Conservation (phyloP, 768 basidiomycete genomes). For the Sarcomyxa edulis region DNA sequence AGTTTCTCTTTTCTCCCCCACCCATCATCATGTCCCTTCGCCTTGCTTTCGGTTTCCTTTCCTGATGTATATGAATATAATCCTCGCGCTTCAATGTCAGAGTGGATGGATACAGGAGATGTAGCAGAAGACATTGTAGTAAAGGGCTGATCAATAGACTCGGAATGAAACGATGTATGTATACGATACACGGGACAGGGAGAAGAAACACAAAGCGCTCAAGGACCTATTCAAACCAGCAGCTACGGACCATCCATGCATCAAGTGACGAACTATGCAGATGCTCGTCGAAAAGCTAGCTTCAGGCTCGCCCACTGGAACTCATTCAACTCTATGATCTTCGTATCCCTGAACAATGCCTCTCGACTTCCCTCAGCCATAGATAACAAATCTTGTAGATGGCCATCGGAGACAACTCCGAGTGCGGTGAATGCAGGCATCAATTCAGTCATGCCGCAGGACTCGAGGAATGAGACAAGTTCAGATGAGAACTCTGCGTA, state of each 20-base stretch:
- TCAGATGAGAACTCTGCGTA: background rate
- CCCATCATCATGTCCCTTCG: conserved; percentile 4
- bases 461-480: background rate
- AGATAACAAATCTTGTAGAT: background rate
- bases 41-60: conserved; percentile 11
- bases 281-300: conserved; percentile 2
- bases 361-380: conserved; percentile 1
- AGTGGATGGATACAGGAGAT: background rate
- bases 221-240: too few species aligned
- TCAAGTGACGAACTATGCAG: background rate
- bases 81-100: background rate
- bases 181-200: too few species aligned
- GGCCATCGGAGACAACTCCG: background rate
- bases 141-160: background rate
- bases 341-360: background rate
- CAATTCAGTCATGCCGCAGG: background rate
- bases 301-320: conserved; percentile 5
- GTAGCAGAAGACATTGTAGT: background rate
- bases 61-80: background rate
- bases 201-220: too few species aligned
- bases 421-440: conserved; percentile 1
- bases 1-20: conserved; percentile 3
- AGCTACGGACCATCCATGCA: background rate
- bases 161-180: background rate
- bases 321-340: background rate